A percentile compares a stretch with the other conserved stretches of the same genome.
Conservation (phyloP, 2,329 filamentous ascomycete species). For the Pseudogymnoascus sp. region DNA sequence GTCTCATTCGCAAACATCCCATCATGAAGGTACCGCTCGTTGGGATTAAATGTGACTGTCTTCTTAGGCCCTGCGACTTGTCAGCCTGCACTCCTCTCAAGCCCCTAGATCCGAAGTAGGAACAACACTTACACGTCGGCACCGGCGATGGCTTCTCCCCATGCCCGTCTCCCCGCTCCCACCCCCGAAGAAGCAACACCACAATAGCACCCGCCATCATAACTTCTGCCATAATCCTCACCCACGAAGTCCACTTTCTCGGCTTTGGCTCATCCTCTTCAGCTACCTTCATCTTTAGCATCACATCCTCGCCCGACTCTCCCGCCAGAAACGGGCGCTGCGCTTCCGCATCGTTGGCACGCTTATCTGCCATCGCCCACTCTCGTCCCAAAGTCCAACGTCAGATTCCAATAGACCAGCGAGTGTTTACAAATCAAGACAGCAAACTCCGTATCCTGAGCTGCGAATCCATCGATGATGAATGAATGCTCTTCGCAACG, state of each 20-base stretch:
- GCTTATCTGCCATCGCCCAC: not conserved
- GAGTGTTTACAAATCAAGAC: not conserved
- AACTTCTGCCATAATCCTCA: not conserved
- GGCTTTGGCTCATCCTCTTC: not conserved
- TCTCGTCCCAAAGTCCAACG: not conserved
- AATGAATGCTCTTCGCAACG: not conserved
- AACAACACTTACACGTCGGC: not conserved
- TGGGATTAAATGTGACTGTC: conserved; percentile 11
- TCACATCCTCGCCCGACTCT: not conserved
- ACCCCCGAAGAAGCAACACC: not conserved
- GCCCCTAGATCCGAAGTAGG: not conserved
- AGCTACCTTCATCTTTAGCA: not conserved
- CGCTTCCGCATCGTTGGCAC: not conserved
- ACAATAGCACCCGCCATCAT: not conserved
- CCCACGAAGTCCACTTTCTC: not conserved
- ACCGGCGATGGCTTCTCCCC: not conserved
- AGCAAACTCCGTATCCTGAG: not conserved
- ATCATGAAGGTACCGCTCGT: conserved; percentile 14
- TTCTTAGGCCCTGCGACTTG: not conserved
- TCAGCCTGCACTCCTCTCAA: not conserved
- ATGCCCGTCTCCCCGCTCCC: not conserved
- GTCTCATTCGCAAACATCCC: conserved; percentile 13
- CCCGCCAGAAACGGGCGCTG: not conserved
- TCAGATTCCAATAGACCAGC: not conserved
- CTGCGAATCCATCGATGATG: not conserved